Evolutionary conservation across 2,329 filamentous ascomycete species (phyloP).

Genomic region (Bipolaris victoriae): DNA sequence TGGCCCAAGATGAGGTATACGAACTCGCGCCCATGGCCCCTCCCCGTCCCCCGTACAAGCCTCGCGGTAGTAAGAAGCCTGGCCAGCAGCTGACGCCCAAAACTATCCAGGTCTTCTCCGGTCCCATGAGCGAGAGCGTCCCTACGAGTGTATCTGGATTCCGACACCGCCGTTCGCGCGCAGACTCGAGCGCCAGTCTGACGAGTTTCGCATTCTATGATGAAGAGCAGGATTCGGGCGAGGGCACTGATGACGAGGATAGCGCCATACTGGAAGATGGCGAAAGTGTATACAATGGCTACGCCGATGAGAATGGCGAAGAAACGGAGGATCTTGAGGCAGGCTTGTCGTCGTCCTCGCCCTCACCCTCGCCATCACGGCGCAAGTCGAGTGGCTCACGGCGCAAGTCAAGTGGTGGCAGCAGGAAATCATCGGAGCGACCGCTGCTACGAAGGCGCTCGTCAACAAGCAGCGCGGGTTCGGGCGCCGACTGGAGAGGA

Average conservation of each 20-base stretch:
- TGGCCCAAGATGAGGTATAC: slow-evolving; percentile 90
- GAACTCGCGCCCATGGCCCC: slow-evolving; percentile 39
- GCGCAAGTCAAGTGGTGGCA: slow-evolving; percentile 68
- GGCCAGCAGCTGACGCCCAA: slow-evolving; percentile 46
- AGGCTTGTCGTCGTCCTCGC: slow-evolving; percentile 31
- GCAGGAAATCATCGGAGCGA: slow-evolving; percentile 62
- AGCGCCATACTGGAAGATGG: slow-evolving; percentile 44
- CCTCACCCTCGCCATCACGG: slow-evolving; percentile 43
- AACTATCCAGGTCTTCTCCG: slow-evolving; percentile 73
- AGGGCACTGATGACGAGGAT: slow-evolving; percentile 40
- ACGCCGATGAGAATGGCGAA: slow-evolving; percentile 53
- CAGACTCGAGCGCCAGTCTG: slow-evolving; percentile 79
- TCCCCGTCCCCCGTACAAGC: slow-evolving; percentile 15
- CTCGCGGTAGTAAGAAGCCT: slow-evolving; percentile 20
- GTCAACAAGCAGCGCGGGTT: slow-evolving; percentile 72
- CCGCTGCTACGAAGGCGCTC: slow-evolving; percentile 74
- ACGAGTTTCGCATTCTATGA: slow-evolving; percentile 72
- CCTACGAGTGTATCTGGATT: slow-evolving; percentile 94
- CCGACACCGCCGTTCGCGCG: slow-evolving; percentile 77
- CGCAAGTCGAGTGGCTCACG: slow-evolving; percentile 68
- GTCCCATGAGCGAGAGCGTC: slow-evolving; percentile 93
- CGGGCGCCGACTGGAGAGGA: slow-evolving; percentile 62
- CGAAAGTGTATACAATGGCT: slow-evolving; percentile 41
- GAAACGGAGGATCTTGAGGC: slow-evolving; percentile 59
- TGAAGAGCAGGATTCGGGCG: slow-evolving; percentile 66